A percentile compares a stretch with the other conserved stretches of the same genome.
Conservation (phyloP, 768 basidiomycete genomes). For the Macrocybe gigantea region DNA sequence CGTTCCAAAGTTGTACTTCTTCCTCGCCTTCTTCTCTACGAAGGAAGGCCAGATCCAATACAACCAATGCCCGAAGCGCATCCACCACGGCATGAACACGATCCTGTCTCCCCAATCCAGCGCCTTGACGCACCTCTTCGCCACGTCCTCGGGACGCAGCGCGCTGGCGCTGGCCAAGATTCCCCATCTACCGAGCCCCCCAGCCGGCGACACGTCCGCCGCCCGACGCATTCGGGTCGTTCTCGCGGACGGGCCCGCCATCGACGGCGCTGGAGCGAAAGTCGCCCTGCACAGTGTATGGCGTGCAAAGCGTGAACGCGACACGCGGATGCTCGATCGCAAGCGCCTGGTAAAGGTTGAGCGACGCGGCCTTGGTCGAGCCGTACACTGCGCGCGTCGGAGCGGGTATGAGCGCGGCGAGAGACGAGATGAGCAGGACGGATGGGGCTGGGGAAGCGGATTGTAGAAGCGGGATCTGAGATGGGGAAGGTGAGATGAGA, state of each 20-base stretch:
- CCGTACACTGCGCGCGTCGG: constrained; percentile 84
- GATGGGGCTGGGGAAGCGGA: constrained; percentile 62
- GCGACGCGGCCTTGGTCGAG: constrained; percentile 76
- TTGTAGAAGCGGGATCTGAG: constrained; percentile 71
- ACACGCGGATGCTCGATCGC: constrained; percentile 76
- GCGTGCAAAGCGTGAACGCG: constrained; percentile 54
- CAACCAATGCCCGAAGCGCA: constrained; percentile 43
- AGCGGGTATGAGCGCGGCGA: constrained; percentile 76
- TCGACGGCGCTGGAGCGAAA: constrained; percentile 83
- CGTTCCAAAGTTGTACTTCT: constrained; percentile 55
- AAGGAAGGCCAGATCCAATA: constrained; percentile 63
- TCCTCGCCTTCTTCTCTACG: constrained; percentile 50
- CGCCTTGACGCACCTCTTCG: constrained; percentile 50
- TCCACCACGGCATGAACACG: constrained; percentile 51
- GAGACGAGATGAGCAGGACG: constrained; percentile 72
- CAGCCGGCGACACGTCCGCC: too few species aligned
- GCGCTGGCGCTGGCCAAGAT: neutral
- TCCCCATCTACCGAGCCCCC: too few species aligned
- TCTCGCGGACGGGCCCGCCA: constrained; percentile 35
- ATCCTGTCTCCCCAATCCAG: constrained; percentile 52
- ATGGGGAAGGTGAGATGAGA: neutral
- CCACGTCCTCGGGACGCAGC: constrained; percentile 56
- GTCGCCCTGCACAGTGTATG: constrained; percentile 67
- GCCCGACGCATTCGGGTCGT: constrained; percentile 51
- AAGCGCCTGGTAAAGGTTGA: constrained; percentile 72